These are phyloP conservation scores for Medicago ruthenica DNA, from an alignment of 306 rosid species.

Conservation along the genomic window DNA sequence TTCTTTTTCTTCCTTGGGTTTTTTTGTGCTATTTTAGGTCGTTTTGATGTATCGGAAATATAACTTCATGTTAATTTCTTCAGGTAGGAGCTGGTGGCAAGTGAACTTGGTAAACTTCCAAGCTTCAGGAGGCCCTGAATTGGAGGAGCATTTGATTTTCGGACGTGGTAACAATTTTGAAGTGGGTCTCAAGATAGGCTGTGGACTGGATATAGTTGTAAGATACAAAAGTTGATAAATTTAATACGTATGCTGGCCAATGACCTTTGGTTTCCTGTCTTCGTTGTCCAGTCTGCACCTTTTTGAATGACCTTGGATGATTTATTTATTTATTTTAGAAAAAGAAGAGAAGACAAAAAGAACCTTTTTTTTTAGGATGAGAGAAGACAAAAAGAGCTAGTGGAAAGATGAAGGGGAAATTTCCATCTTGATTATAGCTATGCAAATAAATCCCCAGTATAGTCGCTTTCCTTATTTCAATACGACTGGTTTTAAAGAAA, in stretches of 20 bases:
- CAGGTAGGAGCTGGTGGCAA: conserved; percentile 32
- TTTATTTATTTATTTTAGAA: not conserved
- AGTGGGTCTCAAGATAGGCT: not conserved
- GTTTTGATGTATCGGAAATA: conserved; percentile 18
- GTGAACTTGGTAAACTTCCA: not conserved
- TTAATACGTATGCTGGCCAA: conserved; percentile 3
- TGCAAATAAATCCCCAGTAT: not conserved
- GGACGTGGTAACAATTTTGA: not conserved
- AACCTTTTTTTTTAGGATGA: no score
- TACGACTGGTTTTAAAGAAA: not conserved
- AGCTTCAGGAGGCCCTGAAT: conserved; percentile 1
- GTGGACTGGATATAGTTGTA: conserved; percentile 8
- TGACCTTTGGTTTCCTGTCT: conserved; percentile 4
- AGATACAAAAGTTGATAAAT: not conserved
- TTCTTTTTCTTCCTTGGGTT: conserved; percentile 6
- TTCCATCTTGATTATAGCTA: not conserved
- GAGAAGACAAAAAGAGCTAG: not conserved
- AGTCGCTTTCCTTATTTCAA: not conserved
- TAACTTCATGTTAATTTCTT: conserved; percentile 19
- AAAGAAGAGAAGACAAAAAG: not conserved
- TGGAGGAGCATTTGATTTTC: conserved; percentile 19
- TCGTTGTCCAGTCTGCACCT: not conserved
- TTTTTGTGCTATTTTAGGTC: conserved; percentile 1
- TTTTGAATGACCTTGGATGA: conserved; percentile 18
- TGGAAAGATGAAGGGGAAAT: conserved; percentile 7